Conservation (phyloP, 2,329 filamentous ascomycete genomes). For the Colletotrichum magnum region DNA sequence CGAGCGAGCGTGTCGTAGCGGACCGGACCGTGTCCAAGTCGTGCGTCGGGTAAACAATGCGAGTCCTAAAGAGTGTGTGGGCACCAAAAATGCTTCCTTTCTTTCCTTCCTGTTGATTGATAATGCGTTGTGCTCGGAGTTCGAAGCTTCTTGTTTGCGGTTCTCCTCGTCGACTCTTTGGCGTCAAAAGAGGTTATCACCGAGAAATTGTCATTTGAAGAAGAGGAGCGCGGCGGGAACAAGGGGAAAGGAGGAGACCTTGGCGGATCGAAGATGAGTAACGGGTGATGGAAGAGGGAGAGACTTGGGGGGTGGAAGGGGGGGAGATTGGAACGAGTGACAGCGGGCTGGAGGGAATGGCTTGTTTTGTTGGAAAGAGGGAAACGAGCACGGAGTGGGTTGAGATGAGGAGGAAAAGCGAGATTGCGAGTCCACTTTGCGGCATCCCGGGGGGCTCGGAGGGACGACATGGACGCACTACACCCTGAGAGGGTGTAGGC, state of each 20-base stretch:
- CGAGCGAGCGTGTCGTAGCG: constrained; percentile 37
- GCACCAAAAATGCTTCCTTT: constrained; percentile 27
- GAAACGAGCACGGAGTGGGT: constrained; percentile 45
- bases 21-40: constrained; percentile 22
- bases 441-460: constrained; percentile 38
- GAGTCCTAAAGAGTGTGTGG: constrained; percentile 38
- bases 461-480: constrained; percentile 2
- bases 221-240: constrained; percentile 28
- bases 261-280: constrained; percentile 41
- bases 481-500: constrained; percentile 29
- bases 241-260: constrained; percentile 36
- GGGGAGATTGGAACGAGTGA: constrained; percentile 58
- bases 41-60: constrained; percentile 34
- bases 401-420: constrained; percentile 44
- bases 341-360: constrained; percentile 51
- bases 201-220: constrained; percentile 36
- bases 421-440: constrained; percentile 41
- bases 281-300: constrained; percentile 35
- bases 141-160: constrained; percentile 5
- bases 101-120: neutral
- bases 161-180: constrained; percentile 16
- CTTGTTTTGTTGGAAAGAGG: constrained; percentile 58
- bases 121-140: neutral
- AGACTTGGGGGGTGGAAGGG: constrained; percentile 45
- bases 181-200: constrained; percentile 37